Evolutionary conservation across 495 filamentous ascomycete species (phyloP), one percentile per base, ranked within the genome.

Genomic region (Penicillium angulare): DNA sequence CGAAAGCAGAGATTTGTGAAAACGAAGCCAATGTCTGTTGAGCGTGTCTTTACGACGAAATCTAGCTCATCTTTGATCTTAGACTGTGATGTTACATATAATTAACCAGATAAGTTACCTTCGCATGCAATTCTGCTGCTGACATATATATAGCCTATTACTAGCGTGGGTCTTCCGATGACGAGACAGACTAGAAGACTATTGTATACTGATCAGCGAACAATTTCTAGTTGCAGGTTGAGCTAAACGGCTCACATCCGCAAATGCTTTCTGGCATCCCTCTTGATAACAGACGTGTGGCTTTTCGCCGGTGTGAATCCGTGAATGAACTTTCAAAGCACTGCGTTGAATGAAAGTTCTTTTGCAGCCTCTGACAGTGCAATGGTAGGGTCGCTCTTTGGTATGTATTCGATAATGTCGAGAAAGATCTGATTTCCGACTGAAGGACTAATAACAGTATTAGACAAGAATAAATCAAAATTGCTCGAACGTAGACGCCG

Each of bases 281-380:
- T 80, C 69, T 56, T 89, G 82, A 59, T 88, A 80, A 66, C 90
- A 95, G 49, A 85, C 78, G 65, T 95, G 90, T 36, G 90, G 90
- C 67, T 95, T 95, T 67, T 95, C 89, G 43, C 89, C 88, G 3
- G 89, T 95, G 60, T 95, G 90, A 18, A 88, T 92, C 44, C 90
- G 83, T 38, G 84, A 87, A 64, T 95, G 90, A 17, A 93, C 89
- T 0, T 87, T 92, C 62, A 95, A 70, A 32, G 90, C 90, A 72
- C 89, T 92, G 52, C 89, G 78, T 58, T 95, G 90, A 60, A 95
- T 93, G 71, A 95, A 95, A 63, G 86, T 88, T 72, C 95, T 95
- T 23, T 84, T 85, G 69, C 90, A 95, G 17, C 79, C 83, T 23
- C 75, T 75, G 12, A 79, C 76, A 21, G 71, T 78, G 69, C 90